A percentile compares a stretch with the other conserved stretches of the same genome.
phyloP scores from a whole-genome alignment of 257 asterid species.

The Sherardia arvensis region DNA sequence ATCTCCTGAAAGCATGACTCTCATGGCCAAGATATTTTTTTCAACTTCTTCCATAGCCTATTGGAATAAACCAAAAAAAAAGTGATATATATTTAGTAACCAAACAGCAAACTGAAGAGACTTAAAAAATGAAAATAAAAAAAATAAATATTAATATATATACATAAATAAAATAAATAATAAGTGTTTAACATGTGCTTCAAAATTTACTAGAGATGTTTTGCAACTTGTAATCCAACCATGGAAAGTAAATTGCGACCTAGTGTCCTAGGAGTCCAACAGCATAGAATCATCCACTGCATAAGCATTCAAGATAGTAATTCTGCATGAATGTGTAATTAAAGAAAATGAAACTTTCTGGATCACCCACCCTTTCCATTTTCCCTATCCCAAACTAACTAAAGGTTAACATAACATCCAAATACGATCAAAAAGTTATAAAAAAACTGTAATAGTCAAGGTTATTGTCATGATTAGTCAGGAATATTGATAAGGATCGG shows the following conservation, averaged over 20 bases:
- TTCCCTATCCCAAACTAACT: not conserved
- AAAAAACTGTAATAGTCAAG: not conserved
- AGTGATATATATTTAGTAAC: conserved; percentile 2
- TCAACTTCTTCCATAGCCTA: conserved; percentile 99
- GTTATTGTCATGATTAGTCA: too few species aligned
- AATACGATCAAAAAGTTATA: not conserved
- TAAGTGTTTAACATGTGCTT: conserved; percentile 8
- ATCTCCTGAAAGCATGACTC: conserved; percentile 81
- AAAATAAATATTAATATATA: too few species aligned
- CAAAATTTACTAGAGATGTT: not conserved
- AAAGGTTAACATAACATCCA: not conserved
- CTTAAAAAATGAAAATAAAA: too few species aligned
- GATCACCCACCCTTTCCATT: not conserved
- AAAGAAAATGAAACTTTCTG: not conserved
- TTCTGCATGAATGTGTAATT: not conserved
- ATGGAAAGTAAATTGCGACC: not conserved
- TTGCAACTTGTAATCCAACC: not conserved
- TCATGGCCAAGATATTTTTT: conserved; percentile 79
- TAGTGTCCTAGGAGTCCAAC: not conserved
- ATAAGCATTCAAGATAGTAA: not conserved
- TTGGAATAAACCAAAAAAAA: conserved; percentile 9
- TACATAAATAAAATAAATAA: too few species aligned
- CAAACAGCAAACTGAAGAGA: not conserved
- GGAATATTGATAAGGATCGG: too few species aligned
- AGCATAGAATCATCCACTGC: not conserved